A percentile compares a stretch with the other conserved stretches of the same genome.
These are phyloP conservation scores for Rhododendron griersonianum DNA, from an alignment of 148 eudicot species.

Conservation along the genomic window DNA sequence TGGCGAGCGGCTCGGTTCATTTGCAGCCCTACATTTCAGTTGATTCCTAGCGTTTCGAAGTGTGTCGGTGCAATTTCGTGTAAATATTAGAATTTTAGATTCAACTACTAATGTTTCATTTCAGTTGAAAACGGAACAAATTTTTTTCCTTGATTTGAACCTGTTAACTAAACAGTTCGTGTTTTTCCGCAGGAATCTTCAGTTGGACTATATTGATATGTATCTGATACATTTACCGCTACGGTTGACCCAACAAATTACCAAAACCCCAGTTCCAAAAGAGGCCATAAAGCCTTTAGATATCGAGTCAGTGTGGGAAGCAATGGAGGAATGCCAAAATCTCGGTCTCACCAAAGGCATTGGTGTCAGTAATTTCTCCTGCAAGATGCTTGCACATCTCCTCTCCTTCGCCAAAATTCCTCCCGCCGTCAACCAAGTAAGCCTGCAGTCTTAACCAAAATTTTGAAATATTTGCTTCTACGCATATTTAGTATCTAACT, in stretches of 20 bases:
- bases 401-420: constrained; percentile 56
- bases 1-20: too few relatives aligned
- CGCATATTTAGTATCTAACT: neutral
- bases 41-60: neutral
- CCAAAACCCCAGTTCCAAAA: constrained; percentile 33
- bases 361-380: constrained; percentile 77
- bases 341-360: constrained; percentile 67
- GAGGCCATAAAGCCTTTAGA: constrained; percentile 49
- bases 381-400: constrained; percentile 43
- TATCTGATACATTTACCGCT: constrained; percentile 72
- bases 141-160: neutral
- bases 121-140: neutral
- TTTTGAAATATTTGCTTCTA: neutral
- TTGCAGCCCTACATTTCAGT: too few relatives aligned
- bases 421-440: constrained; percentile 77
- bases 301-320: constrained; percentile 55
- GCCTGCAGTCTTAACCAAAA: neutral
- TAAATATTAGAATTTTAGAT: neutral
- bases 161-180: neutral
- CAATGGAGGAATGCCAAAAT: constrained; percentile 66
- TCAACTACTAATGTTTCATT: neutral
- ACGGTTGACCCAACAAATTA: constrained; percentile 30
- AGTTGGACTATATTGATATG: constrained; percentile 61
- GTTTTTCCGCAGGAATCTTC: constrained; percentile 44
- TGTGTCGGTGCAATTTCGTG: neutral